Evolutionary conservation across 139 green algal genomes (phyloP), one percentile per base, ranked within the genome.

Genomic region (Micromonas commoda): DNA sequence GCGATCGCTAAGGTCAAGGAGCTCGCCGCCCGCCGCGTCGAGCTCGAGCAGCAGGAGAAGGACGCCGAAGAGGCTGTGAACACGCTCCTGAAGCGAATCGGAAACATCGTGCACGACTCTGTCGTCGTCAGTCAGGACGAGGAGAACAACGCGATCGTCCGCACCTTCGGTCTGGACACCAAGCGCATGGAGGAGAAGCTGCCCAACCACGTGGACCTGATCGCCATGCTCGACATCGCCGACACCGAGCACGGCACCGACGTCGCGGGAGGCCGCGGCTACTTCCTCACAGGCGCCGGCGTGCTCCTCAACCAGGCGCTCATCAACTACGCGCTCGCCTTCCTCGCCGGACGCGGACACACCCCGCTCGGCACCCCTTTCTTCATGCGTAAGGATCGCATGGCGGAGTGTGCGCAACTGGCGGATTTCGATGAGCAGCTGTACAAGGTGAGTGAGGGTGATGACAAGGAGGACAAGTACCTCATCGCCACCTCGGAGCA

Each of bases 381-480:
- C 84, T 93, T 96, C 83, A 95, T 92, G 91, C 80, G 86, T 65
- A 91, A 96, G 84, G 86, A 93, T 53, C 90, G 97, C 76, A 99
- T 99, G 96, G 92, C 89, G 2, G 92, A 97, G 83, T 98, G 93
- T 82, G 95, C 96, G n/a, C 95, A 99, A 92, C 91, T 99, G 39
- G 83, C 78, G 45, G 91, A 99, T 85, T 99, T 98, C 81, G 95
- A 99, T 73, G 95, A 99, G 63, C 92, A 98, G 87, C 90, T 99
- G 61, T 99, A 99, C 88, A 90, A 93, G 77, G 90, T 95, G n/a
- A 84, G 84, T 29, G 83, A 82, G 51, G 76, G 86, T 88, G 93
- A 92, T 26, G 95, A 99, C 80, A 93, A 93, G 20, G 93, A 97
- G 9, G 96, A 99, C 86, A 99, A 99, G 90, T 99, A 98, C 82